phyloP scores from a whole-genome alignment of 148 eudicot genomes.

The Fagopyrum homotropicum region DNA sequence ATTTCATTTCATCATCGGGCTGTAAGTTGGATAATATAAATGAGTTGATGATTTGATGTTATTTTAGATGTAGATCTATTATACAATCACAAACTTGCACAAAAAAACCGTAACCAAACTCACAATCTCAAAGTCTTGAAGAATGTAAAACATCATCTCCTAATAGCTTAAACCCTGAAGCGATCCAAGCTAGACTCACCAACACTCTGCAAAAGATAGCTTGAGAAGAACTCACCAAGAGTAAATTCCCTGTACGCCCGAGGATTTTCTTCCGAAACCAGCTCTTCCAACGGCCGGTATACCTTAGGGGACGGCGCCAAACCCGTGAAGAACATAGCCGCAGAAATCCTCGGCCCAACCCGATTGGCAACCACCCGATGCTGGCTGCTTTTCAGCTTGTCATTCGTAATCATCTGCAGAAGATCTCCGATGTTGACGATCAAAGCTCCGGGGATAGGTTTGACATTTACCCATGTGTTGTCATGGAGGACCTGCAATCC shows the following conservation, averaged over 20 bases:
- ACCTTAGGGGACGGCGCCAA: neutral
- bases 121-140: neutral
- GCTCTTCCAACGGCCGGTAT: neutral
- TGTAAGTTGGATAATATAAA: no score
- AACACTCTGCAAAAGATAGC: neutral
- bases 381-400: constrained; percentile 4
- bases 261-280: neutral
- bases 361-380: neutral
- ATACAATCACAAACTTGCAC: no score
- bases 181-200: neutral
- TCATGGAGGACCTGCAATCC: constrained; percentile 8
- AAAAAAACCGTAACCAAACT: no score
- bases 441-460: constrained; percentile 6
- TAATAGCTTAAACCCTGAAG: neutral
- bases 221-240: neutral
- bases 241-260: neutral
- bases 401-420: constrained; percentile 9
- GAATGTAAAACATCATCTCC: neutral
- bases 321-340: neutral
- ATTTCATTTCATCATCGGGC: no score
- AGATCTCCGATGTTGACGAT: constrained; percentile 9
- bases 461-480: constrained; percentile 8
- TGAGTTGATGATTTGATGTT: no score
- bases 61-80: no score
- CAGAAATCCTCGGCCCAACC: neutral